Conservation (phyloP, 768 basidiomycete species). For the Termitomyces heimii region DNA sequence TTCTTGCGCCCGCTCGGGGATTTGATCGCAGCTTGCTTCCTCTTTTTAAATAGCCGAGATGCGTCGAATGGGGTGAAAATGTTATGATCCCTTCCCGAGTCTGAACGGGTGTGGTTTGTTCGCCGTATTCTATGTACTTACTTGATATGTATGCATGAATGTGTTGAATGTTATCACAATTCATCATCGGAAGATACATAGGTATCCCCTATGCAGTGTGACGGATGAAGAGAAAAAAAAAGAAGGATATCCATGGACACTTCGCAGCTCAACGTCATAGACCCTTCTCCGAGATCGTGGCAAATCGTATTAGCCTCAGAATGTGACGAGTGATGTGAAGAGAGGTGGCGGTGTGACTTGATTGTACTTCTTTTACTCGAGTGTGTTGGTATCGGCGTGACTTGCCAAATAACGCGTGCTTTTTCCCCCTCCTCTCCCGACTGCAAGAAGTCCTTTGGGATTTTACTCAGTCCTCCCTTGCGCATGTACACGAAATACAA, state of each 20-base stretch:
- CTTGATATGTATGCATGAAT: too few relatives aligned
- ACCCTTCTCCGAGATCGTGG: not conserved
- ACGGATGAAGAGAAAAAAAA: not conserved
- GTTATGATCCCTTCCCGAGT: too few relatives aligned
- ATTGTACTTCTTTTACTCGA: not conserved
- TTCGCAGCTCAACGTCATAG: not conserved
- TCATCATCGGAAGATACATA: not conserved
- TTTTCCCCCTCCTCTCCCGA: not conserved
- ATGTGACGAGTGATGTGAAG: not conserved
- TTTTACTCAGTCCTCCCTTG: too few relatives aligned
- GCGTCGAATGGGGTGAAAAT: not conserved
- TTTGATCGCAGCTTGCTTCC: too few relatives aligned
- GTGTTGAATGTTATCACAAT: not conserved
- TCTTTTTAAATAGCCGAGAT: not conserved
- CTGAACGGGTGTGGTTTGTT: too few relatives aligned
- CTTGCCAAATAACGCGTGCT: conserved; percentile 5
- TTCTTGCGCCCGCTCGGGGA: too few relatives aligned
- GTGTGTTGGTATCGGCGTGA: not conserved
- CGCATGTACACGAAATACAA: too few relatives aligned
- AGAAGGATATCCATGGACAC: not conserved
- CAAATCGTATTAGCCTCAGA: not conserved
- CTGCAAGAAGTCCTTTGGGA: too few relatives aligned
- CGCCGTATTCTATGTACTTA: too few relatives aligned
- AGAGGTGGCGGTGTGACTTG: not conserved
- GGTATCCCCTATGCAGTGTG: not conserved